Percentiles rank a stretch among this genome's conserved stretches.
These are phyloP conservation scores for Termitomyces sp. DNA, from an alignment of 768 basidiomycete species.

Conservation along the genomic window DNA sequence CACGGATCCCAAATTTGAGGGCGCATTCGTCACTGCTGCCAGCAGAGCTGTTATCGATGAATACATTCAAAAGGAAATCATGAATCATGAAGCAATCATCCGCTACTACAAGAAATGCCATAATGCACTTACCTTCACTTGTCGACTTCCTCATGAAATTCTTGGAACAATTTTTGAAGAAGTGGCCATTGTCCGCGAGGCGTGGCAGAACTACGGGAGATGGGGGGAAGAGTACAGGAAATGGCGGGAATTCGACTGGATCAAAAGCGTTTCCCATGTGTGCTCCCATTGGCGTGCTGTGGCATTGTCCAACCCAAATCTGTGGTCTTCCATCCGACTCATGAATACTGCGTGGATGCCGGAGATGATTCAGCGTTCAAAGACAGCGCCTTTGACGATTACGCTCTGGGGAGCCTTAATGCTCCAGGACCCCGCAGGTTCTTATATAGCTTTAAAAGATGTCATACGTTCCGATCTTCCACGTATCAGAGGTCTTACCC, in stretches of 20 bases:
- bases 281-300: constrained; percentile 11
- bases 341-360: neutral
- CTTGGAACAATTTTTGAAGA: constrained; percentile 4
- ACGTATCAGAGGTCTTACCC: neutral
- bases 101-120: constrained; percentile 2
- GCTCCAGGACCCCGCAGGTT: neutral
- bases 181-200: neutral
- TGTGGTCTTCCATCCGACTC: constrained; percentile 7
- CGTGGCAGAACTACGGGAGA: neutral
- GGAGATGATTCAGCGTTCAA: constrained; percentile 9
- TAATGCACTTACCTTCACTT: constrained; percentile 4
- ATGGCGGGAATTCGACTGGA: neutral
- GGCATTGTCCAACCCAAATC: constrained; percentile 3
- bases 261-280: constrained; percentile 6
- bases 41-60: constrained; percentile 10
- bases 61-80: neutral
- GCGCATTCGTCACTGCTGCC: neutral
- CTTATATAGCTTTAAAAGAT: neutral
- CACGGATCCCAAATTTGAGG: neutral
- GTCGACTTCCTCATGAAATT: constrained; percentile 12
- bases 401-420: neutral
- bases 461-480: neutral
- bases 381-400: constrained; percentile 7
- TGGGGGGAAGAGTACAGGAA: neutral
- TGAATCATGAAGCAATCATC: neutral